phyloP scores from a whole-genome alignment of 1,139 yeast species.

The Lodderomyces elongisporus region DNA sequence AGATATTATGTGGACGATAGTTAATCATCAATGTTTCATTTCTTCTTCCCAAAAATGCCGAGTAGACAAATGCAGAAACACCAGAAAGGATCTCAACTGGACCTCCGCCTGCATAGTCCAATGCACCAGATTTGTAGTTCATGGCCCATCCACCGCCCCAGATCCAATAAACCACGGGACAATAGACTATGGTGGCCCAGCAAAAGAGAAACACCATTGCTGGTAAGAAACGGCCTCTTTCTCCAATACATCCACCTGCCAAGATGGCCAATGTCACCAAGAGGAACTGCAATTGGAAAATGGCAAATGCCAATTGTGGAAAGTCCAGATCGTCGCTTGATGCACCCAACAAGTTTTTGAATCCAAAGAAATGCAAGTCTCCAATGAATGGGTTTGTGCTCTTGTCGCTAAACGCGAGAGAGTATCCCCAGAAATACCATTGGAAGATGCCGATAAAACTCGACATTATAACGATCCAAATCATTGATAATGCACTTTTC shows the following conservation, averaged over 20 bases:
- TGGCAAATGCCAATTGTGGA: slow-evolving; percentile 82
- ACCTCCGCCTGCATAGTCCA: slow-evolving; percentile 98
- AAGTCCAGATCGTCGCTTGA: slow-evolving; percentile 40
- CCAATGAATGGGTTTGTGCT: slow-evolving; percentile 86
- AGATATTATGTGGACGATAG: slow-evolving; percentile 91
- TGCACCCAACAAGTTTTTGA: slow-evolving; percentile 62
- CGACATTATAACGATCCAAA: slow-evolving; percentile 76
- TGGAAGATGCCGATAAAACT: slow-evolving; percentile 78
- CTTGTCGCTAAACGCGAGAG: slow-evolving; percentile 74
- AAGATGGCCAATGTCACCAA: slow-evolving; percentile 87
- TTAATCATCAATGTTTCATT: slow-evolving; percentile 80
- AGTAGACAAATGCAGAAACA: slow-evolving; percentile 81
- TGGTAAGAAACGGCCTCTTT: slow-evolving; percentile 86
- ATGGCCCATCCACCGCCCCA: slow-evolving; percentile 97
- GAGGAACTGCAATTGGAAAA: slow-evolving; percentile 87
- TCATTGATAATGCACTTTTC: slow-evolving; percentile 83
- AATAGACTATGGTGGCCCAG: slow-evolving; percentile 90
- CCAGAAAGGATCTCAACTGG: slow-evolving; percentile 94
- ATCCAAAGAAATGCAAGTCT: slow-evolving; percentile 74
- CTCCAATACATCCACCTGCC: slow-evolving; percentile 88
- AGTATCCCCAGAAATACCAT: slow-evolving; percentile 98
- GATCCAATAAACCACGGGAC: slow-evolving; percentile 92
- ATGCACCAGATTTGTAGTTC: slow-evolving; percentile 70
- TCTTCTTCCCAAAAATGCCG: slow-evolving; percentile 77
- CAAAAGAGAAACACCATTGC: slow-evolving; percentile 75